Conservation (phyloP, 495 filamentous ascomycete species). For the Astrocystis sublimbata region DNA sequence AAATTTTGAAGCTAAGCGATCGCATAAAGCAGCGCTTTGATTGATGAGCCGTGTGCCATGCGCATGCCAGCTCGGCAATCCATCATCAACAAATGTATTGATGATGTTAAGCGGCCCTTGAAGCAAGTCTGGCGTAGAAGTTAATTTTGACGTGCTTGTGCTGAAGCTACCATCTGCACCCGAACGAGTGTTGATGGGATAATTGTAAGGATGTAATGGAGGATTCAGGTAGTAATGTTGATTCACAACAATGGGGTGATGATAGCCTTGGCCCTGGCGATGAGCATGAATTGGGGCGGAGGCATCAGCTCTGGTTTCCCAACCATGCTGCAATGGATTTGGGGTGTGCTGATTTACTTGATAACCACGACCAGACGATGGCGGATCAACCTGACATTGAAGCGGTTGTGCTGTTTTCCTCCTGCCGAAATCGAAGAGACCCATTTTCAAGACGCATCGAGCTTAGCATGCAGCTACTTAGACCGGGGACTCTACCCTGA, state of each 20-base stretch:
- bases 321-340: conserved; percentile 33
- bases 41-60: conserved; percentile 44
- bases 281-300: conserved; percentile 29
- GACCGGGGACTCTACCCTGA: background rate
- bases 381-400: background rate
- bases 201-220: conserved; percentile 25
- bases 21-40: conserved; percentile 52
- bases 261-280: conserved; percentile 21
- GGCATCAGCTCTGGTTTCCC: conserved; percentile 23
- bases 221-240: conserved; percentile 48
- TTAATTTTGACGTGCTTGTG: conserved; percentile 39
- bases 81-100: conserved; percentile 37
- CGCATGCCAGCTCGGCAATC: conserved; percentile 37
- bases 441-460: conserved; percentile 10
- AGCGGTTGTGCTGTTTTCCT: conserved; percentile 10
- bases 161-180: conserved; percentile 21
- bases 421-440: conserved; percentile 13
- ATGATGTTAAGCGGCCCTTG: conserved; percentile 31
- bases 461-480: background rate
- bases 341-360: background rate
- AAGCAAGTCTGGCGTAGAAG: conserved; percentile 40
- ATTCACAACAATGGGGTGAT: conserved; percentile 48
- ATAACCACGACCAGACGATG: background rate
- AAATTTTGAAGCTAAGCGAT: conserved; percentile 59
- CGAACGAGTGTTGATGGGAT: conserved; percentile 2